A percentile compares a stretch with the other conserved stretches of the same genome.
Evolutionary conservation across 495 filamentous ascomycete genomes (phyloP).

Genomic region (Daldinia grandis): DNA sequence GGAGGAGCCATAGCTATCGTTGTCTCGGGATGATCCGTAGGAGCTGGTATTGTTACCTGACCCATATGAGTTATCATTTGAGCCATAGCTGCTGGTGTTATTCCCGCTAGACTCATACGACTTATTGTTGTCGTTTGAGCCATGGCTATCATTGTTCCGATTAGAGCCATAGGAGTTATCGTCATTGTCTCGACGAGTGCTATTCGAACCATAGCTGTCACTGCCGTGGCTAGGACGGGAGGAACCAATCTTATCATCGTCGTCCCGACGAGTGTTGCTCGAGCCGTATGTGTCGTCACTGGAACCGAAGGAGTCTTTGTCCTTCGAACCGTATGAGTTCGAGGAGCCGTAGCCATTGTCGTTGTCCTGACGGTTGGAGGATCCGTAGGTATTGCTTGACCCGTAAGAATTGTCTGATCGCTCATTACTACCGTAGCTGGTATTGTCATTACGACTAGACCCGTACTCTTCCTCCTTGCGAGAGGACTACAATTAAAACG

Average conservation of each 20-base stretch:
- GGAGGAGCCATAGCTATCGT: slow-evolving; percentile 24
- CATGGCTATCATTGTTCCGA: slow-evolving; percentile 30
- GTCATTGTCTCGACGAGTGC: slow-evolving; percentile 7
- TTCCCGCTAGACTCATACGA: slow-evolving; percentile 21
- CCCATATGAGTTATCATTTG: slow-evolving; percentile 25
- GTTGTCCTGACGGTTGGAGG: slow-evolving; percentile 33
- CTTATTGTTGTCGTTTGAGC: slow-evolving; percentile 21
- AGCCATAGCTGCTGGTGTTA: slow-evolving; percentile 25
- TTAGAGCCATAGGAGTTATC: slow-evolving; percentile 30
- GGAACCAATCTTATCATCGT: neutral
- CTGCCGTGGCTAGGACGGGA: slow-evolving; percentile 22
- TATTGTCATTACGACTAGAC: neutral
- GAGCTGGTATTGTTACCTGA: slow-evolving; percentile 30
- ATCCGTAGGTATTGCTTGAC: slow-evolving; percentile 16
- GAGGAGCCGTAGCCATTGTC: slow-evolving; percentile 20
- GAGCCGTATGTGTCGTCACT: slow-evolving; percentile 39
- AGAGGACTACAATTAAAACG: neutral
- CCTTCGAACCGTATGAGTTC: slow-evolving; percentile 30
- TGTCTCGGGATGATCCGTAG: slow-evolving; percentile 29
- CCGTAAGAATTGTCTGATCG: slow-evolving; percentile 19
- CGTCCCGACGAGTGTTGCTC: slow-evolving; percentile 23
- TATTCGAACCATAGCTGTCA: slow-evolving; percentile 33
- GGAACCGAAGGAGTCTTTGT: slow-evolving; percentile 32
- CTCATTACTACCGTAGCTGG: neutral
- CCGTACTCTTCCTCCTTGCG: slow-evolving; percentile 7